phyloP scores from a whole-genome alignment of 176 grass and related monocot species.

The Eragrostis nindensis region DNA sequence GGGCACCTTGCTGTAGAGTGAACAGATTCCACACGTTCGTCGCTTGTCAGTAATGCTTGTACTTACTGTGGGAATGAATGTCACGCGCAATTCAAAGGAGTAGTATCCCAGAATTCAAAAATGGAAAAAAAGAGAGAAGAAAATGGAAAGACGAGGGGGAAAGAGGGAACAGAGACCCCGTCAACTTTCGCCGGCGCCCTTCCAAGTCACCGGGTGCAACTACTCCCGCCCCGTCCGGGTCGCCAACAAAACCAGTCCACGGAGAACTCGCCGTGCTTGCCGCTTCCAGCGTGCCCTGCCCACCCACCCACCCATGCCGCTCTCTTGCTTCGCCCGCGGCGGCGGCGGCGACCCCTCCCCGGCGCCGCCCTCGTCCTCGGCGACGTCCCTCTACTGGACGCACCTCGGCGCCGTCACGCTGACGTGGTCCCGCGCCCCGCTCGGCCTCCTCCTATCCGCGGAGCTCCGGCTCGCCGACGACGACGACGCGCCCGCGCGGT shows the following conservation, averaged over 20 bases:
- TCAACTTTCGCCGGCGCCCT: slow-evolving; percentile 20
- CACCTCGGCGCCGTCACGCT: slow-evolving; percentile 44
- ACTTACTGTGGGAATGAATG: not conserved
- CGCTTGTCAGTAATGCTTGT: not conserved
- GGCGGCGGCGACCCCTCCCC: slow-evolving; percentile 6
- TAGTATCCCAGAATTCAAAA: not conserved
- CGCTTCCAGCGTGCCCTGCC: slow-evolving; percentile 21
- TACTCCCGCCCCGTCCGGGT: not conserved
- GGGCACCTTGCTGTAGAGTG: not conserved
- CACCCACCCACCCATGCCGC: slow-evolving; percentile 38
- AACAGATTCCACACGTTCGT: not conserved
- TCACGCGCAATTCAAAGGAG: not conserved
- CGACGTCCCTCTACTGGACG: slow-evolving; percentile 70
- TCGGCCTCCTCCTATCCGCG: slow-evolving; percentile 48
- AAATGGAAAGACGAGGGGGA: too few relatives aligned
- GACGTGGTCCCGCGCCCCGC: slow-evolving; percentile 48
- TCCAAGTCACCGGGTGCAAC: slow-evolving; percentile 41
- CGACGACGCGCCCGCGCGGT: slow-evolving; percentile 8
- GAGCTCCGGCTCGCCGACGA: slow-evolving; percentile 35
- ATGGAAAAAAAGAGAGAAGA: not conserved
- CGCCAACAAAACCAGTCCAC: slow-evolving; percentile 17
- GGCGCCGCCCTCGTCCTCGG: slow-evolving; percentile 24
- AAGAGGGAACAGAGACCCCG: not conserved
- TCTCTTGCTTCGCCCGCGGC: slow-evolving; percentile 52
- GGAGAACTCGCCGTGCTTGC: not conserved